phyloP scores from a whole-genome alignment of 306 rosid genomes.

The Hippophae rhamnoides region DNA sequence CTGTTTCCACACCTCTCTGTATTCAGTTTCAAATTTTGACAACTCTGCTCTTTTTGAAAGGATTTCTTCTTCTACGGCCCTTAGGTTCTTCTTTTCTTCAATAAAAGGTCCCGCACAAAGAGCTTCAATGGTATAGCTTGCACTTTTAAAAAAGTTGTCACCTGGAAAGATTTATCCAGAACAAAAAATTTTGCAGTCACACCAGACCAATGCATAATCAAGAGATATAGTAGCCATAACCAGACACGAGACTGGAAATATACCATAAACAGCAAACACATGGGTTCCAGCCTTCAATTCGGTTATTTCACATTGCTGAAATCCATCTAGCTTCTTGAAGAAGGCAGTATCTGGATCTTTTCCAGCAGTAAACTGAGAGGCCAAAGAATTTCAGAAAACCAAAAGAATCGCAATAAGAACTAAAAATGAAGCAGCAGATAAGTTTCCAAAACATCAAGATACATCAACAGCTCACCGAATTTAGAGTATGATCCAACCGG shows the following conservation, averaged over 20 bases:
- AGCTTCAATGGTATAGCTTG: conserved; percentile 81
- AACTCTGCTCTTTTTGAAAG: conserved; percentile 82
- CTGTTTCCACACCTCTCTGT: conserved; percentile 63
- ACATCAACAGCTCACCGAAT: conserved; percentile 50
- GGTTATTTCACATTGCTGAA: conserved; percentile 86
- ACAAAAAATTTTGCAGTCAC: conserved; percentile 7
- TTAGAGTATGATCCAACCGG: conserved; percentile 73
- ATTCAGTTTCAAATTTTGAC: conserved; percentile 91
- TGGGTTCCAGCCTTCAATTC: conserved; percentile 94
- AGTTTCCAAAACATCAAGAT: not conserved
- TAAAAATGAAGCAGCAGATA: not conserved
- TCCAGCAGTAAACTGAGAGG: conserved; percentile 57
- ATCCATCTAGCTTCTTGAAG: conserved; percentile 84
- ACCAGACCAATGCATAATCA: conserved; percentile 5
- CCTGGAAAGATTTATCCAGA: conserved; percentile 40
- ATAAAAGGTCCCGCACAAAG: conserved; percentile 61
- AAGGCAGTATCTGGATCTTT: conserved; percentile 96
- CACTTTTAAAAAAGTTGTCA: conserved; percentile 96
- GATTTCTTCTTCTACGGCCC: conserved; percentile 68
- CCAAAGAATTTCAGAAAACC: conserved; percentile 23
- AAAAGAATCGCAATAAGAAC: conserved; percentile 7
- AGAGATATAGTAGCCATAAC: conserved; percentile 16
- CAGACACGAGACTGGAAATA: conserved; percentile 9
- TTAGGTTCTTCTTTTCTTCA: conserved; percentile 68
- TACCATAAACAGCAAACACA: conserved; percentile 90